Base-by-base conservation (phyloP, 2,329 filamentous ascomycete species). In the Didymosphaeria variabile region DNA sequence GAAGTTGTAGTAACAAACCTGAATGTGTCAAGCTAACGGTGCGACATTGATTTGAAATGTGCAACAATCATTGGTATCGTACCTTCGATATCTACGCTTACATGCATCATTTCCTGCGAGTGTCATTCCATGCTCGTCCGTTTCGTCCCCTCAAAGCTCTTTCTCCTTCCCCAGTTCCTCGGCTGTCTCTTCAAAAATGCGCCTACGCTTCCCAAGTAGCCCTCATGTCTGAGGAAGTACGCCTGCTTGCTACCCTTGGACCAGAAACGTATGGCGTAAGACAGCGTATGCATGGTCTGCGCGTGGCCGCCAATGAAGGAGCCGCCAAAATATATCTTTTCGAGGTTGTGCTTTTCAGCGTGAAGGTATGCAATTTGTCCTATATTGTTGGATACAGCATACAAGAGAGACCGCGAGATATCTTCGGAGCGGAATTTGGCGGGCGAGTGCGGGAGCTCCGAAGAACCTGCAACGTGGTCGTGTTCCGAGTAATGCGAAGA, bases 301-400 rank as follows among this genome's bases (percentile, higher is more conserved):
- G 91, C 89, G 78, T 99, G 95, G 44, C 95, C 95, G 45, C 95
- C 90, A 75, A 99, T 98, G 77, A 98, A 99, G 7, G 91, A 95
- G 26, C 95, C 95, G 23, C 95, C 95, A 79, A 99, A 99, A 82
- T 99, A 99, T 63, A 99, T 98, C 73, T 94, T 89, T 65, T 92
- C 91, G 29, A 98, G 84, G 49, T 90, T 87, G 80, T 99, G 94
- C 74, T 97, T 95, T 77, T 97, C 94, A 6, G 93, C 95, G 76
- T 98, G 95, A n/a, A 99, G 84, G 78, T 95, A 97, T 46, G 95
- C 93, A 70, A 99, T 97, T 81, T 99, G 95, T 17, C 95, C 95
- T 66, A 98, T 97, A 80, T 98, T 98, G 83, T 98, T 98, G 77
- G 86, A 88, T 32, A 98, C 93, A 26, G 95, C 95, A 79, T 97